Evolutionary conservation across 1,284 basidiomycete species (phyloP), one percentile per base, ranked within the genome.

Genomic region (Tetrapyrgos nigripes): DNA sequence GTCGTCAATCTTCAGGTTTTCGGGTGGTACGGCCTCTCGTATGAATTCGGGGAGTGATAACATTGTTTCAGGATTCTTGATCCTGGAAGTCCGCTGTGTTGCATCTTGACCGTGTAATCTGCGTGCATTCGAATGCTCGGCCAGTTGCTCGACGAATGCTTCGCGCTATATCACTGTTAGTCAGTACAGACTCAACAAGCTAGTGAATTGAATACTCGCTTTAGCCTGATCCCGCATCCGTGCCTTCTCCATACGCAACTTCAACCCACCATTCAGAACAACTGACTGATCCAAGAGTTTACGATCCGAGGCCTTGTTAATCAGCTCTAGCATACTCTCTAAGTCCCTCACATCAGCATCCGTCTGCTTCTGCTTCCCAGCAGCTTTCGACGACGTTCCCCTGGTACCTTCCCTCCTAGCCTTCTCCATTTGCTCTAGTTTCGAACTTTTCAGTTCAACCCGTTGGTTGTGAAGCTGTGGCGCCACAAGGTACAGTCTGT

Each of bases 381-480:
- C 43, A 3, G 67, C 61, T 17, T 53, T 59, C 10, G 66, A 58
- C 4, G 63, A 61, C 5, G 21, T n/a, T 27, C 24, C 6, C 33
- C 56, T 51, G 48, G 61, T 50, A 43, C 75, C 78, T 53, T 76
- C 73, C 33, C 65, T 74, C 33, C 83, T 71, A 2, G 89, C 90
- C 45, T 79, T 79, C 71, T 91, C 86, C 80, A 91, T 83, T 70
- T 89, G 79, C 11, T 82, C 81, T 17, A 85, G 66, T 70, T 92
- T 92, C 24, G 83, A 76, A 23, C 80, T 79, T 64, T 89, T 88
- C 53, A 95, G 81, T 69, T 94, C 93, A 11, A 92, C 92, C 1
- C 95, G 86, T 71, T 97, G 95, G 68, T 93, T 89, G 58, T 91
- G 85, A 43, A 96, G 73, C 70, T 95, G 93, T 0, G 95, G 94